Evolutionary conservation across 2,329 filamentous ascomycete genomes (phyloP), one percentile per base, ranked within the genome.

Genomic region (Microcera coccophila): DNA sequence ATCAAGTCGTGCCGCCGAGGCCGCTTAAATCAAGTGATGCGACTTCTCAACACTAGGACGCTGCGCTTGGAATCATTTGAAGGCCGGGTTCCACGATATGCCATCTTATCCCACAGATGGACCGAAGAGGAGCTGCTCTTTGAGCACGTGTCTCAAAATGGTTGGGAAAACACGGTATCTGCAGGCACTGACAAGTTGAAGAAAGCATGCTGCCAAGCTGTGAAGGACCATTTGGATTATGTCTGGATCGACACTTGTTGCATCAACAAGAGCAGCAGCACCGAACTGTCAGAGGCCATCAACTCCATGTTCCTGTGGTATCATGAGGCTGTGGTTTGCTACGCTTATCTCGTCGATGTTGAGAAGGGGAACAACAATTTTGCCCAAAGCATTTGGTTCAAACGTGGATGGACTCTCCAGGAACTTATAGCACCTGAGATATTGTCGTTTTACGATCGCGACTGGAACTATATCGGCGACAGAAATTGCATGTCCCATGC

Each of bases 181-280:
- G 19, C 10, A 52, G 61, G 57, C 1, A 61, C 44, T n/a, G 39
- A 19, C 4, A 63, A 64, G 40, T 46, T 62, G 19, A 20, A 45
- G 5, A 36, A 48, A 2, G 47, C 50, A 3, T 57, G 53, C 35
- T 24, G 35, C 1, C 41, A 52, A 12, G 53, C 59, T 1, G 37
- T 26, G 4, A 17, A 24, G 1, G 47, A 53, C 4, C 39, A 44
- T 0, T 22, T 61, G 4, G 22, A 41, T 8, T 55, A 58, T 24
- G 46, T 53, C 4, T 62, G 62, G 62, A 47, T 61, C 2, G 61
- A 62, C 20, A 61, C 60, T 1, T 62, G 58, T 49, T 62, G 60
- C 47, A 58, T 53, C 31, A 44, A 53, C 24, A 52, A 49, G 29
- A 35, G 40, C 1, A 53, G 57, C 40, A 56, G 52, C 32, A 51